Base-by-base conservation (phyloP, 805 yeast species). In the Spathaspora passalidarum region DNA sequence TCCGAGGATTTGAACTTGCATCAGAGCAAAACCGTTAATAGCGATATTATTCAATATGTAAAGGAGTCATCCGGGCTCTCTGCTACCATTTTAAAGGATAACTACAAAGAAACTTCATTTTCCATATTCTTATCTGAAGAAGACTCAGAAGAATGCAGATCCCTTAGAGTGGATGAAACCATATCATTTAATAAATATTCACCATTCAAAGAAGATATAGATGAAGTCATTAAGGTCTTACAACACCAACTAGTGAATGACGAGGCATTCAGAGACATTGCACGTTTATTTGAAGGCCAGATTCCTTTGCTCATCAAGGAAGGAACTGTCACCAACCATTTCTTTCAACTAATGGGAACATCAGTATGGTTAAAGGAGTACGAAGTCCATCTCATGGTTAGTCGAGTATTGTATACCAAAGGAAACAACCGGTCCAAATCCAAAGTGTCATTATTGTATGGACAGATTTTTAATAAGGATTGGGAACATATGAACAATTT, bases 111-210 rank as follows among this genome's bases (percentile, higher is more conserved):
- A n/a, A n/a, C n/a, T n/a, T n/a, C n/a, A n/a, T n/a, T n/a, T n/a
- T n/a, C n/a, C n/a, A n/a, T n/a, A 85, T 76, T 62, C 86, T 94
- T 94, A n/a, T 25, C 9, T 25, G 29, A 11, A 25, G 29, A n/a
- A 4, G 9, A 25, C 13, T 25, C 29, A 25, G 4, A 11, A 25
- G 29, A n/a, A 25, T 25, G 9, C 9, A 25, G n/a, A 4, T 7
- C 29, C 3, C 4, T 10, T 7, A 25, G 9, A 25, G 9, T 25
- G 4, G 9, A 6, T 10, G 34, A 29, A n/a, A 29, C 14, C n/a
- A 29, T 29, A 13, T n/a, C 14, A 10, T 42, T 40, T 32, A 32
- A 14, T 42, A 32, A 39, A 20, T 21, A 22, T 32, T 14, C 23
- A 10, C 29, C 18, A 14, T 35, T 46, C 13, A 14, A 42, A 3